phyloP scores from a whole-genome alignment of 371 early-diverging fungal species.

The Mortierella sp. region DNA sequence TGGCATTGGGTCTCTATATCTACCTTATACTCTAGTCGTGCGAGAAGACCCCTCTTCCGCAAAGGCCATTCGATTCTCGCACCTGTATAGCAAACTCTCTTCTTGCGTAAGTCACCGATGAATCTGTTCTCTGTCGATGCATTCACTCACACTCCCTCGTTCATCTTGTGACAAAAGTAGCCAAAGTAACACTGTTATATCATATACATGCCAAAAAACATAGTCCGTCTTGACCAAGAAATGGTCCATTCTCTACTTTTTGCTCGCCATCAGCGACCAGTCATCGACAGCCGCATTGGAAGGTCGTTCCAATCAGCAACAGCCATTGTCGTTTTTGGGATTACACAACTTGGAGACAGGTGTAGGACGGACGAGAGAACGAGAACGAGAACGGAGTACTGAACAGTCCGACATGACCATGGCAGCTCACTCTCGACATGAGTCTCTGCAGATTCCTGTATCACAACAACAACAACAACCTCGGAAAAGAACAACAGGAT shows the following conservation, averaged over 20 bases:
- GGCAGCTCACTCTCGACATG: conserved; percentile 29
- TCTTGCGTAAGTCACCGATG: conserved; percentile 61
- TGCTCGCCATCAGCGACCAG: conserved; percentile 69
- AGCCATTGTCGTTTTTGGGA: conserved; percentile 54
- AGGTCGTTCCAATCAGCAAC: conserved; percentile 31
- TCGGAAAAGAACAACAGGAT: neutral
- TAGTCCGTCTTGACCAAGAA: conserved; percentile 68
- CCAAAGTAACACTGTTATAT: neutral
- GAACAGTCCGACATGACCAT: conserved; percentile 19
- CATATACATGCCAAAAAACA: neutral
- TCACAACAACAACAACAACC: conserved; percentile 7
- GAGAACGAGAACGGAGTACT: conserved; percentile 21
- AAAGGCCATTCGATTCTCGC: conserved; percentile 76
- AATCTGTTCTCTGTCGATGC: neutral
- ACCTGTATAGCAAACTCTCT: conserved; percentile 73
- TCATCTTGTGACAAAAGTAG: no score
- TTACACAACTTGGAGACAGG: conserved; percentile 53
- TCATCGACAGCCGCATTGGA: conserved; percentile 25
- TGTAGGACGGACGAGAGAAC: conserved; percentile 19
- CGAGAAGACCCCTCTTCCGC: conserved; percentile 64
- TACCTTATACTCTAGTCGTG: conserved; percentile 56
- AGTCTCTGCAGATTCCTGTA: conserved; percentile 17
- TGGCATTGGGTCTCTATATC: neutral
- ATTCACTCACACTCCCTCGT: neutral
- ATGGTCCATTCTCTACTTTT: conserved; percentile 84